These are phyloP conservation scores for Zygosaccharomyces sapae DNA, from an alignment of 1,139 yeast species.

Conservation along the genomic window DNA sequence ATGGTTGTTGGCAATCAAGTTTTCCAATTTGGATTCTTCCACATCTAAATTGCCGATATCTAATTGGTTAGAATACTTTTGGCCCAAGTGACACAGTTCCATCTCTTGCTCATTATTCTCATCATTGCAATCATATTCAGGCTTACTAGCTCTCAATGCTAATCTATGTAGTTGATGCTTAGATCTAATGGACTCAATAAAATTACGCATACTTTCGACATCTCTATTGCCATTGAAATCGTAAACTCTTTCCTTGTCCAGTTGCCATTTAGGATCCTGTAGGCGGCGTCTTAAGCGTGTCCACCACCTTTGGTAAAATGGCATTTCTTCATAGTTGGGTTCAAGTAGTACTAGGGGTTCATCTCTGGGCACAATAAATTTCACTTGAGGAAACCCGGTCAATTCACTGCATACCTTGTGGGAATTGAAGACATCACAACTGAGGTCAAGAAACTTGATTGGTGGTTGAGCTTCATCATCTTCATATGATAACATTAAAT, in stretches of 20 bases:
- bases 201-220: constrained; percentile 19
- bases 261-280: constrained; percentile 19
- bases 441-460: constrained; percentile 31
- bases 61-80: constrained; percentile 9
- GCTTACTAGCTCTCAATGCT: constrained; percentile 10
- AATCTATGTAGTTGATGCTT: constrained; percentile 11
- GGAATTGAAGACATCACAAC: constrained; percentile 34
- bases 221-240: constrained; percentile 30
- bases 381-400: constrained; percentile 36
- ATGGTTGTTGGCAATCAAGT: constrained; percentile 12
- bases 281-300: constrained; percentile 10
- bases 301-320: constrained; percentile 12
- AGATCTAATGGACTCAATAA: constrained; percentile 20
- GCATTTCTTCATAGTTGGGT: constrained; percentile 4
- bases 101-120: constrained; percentile 6
- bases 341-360: constrained; percentile 5
- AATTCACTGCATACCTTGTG: constrained; percentile 27
- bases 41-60: constrained; percentile 1
- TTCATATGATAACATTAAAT: constrained; percentile 19
- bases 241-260: constrained; percentile 24
- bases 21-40: constrained; percentile 16
- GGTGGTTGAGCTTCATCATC: constrained; percentile 13
- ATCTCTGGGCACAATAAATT: constrained; percentile 27
- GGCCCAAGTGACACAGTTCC: constrained; percentile 18
- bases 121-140: constrained; percentile 12